Evolutionary conservation across 108 stramenopile genomes (phyloP).

Genomic region (Nitzschia sp.): DNA sequence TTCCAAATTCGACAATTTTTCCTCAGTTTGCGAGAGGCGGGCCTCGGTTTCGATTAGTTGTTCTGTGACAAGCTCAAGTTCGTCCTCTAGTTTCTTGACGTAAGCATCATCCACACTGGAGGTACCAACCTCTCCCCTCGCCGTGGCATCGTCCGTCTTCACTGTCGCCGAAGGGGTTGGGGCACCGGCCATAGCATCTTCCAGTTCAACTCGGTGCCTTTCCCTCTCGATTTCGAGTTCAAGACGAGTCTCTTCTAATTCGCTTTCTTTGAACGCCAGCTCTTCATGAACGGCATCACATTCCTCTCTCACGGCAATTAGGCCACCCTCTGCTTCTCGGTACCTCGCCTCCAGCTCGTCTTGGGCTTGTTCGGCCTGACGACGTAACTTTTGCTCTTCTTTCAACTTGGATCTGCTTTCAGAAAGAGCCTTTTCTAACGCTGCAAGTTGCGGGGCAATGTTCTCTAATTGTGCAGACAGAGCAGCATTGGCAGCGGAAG

Average conservation of each 20-base stretch:
- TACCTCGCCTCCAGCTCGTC: constrained; percentile 77
- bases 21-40: constrained; percentile 69
- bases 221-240: constrained; percentile 81
- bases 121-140: not conserved
- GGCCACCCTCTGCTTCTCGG: constrained; percentile 68
- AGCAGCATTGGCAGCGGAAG: constrained; percentile 79
- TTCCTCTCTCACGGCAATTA: constrained; percentile 69
- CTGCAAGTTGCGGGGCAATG: constrained; percentile 79
- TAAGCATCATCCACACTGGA: constrained; percentile 62
- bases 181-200: constrained; percentile 50
- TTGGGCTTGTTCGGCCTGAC: constrained; percentile 71
- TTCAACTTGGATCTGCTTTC: constrained; percentile 57
- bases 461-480: constrained; percentile 82
- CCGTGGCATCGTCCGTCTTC: constrained; percentile 28
- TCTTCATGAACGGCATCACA: constrained; percentile 80
- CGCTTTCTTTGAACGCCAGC: constrained; percentile 81
- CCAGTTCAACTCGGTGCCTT: constrained; percentile 64
- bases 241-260: constrained; percentile 75
- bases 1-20: constrained; percentile 49
- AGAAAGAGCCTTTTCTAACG: constrained; percentile 72
- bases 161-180: constrained; percentile 18
- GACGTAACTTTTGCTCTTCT: constrained; percentile 66
- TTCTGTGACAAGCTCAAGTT: constrained; percentile 86
- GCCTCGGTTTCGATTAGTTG: constrained; percentile 86
- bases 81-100: constrained; percentile 85